These are phyloP conservation scores for Udeniomyces megalosporus DNA, from an alignment of 768 basidiomycete genomes.

Conservation along the genomic window DNA sequence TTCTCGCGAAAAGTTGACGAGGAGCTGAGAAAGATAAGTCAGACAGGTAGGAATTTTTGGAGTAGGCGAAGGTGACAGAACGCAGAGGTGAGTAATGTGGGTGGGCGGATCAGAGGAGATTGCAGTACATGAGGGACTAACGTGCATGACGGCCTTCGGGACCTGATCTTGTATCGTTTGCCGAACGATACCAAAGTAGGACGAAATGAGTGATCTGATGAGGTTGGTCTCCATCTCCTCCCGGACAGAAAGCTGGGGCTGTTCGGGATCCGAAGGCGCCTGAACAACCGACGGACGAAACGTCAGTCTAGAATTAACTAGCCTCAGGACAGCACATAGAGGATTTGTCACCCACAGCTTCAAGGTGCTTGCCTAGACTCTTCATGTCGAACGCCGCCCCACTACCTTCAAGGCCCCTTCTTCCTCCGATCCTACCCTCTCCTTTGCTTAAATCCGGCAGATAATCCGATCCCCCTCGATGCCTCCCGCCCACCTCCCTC, in stretches of 20 bases:
- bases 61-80: not conserved
- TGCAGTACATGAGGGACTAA: not conserved
- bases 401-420: conserved; percentile 2
- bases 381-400: conserved; percentile 80
- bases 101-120: not conserved
- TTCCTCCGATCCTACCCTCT: conserved; percentile 15
- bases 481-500: conserved; percentile 18
- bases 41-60: not conserved
- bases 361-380: conserved; percentile 90
- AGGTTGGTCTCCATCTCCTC: conserved; percentile 96
- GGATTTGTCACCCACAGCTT: conserved; percentile 54
- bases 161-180: conserved; percentile 94
- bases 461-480: conserved; percentile 17
- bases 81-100: not conserved
- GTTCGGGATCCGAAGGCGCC: conserved; percentile 43
- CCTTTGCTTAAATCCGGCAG: conserved; percentile 16
- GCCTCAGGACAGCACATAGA: not conserved
- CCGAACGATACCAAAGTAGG: conserved; percentile 89
- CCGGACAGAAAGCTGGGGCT: conserved; percentile 47
- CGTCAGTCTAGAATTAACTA: not conserved
- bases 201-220: conserved; percentile 84
- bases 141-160: conserved; percentile 95
- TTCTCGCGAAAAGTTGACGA: conserved; percentile 92
- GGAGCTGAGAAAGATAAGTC: conserved; percentile 32
- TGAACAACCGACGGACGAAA: conserved; percentile 16